Base-by-base conservation (phyloP, 108 stramenopile genomes). In the Cylindrotheca fusiformis region DNA sequence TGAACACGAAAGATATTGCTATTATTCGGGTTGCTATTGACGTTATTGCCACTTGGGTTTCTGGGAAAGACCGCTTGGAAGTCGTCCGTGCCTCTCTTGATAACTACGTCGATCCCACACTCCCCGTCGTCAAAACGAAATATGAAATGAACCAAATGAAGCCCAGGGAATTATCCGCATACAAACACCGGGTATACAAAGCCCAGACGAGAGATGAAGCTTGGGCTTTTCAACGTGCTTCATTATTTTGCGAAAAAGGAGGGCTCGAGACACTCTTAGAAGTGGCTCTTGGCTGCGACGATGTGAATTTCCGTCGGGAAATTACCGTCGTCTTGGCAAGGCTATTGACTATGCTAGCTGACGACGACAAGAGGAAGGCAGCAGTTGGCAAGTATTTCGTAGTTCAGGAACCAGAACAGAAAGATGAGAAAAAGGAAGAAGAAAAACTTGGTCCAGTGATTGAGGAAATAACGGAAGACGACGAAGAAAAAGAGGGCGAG, bases 21-120 rank as follows among this genome's bases (percentile, higher is more conserved):
- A 22, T 81, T 47, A 72, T 87, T 49, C 82, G 84, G 20, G 86
- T 84, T 21, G 82, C 83, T 6, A 61, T 88, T n/a, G 88, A 94
- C 67, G 69, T 90, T 12, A 31, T 94, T 18, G 67, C 85, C 3
- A 68, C 84, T 22, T 90, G 87, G 89, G 85, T 79, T n/a, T 77
- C 85, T 23, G 76, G 79, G 10, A 82, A 24, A 27, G 69, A 93
- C 74, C 75, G 80, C 19, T 74, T 86, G 4, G 53, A 69, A 0
- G 61, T 84, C 23, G 78, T 85, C 56, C 75, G 81, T 2, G 69
- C 84, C 4, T 81, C 85, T 0, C 66, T 82, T 25, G 65, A 69
- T 41, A 64, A 69, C 22, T 57, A 20, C 27, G 65, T 75, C 27
- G 45, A 53, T 25, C 33, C 18, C 72, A 66, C 51, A 60, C 23